Conservation (phyloP, 805 yeast species). For the Barnettozyma sucrosica region DNA sequence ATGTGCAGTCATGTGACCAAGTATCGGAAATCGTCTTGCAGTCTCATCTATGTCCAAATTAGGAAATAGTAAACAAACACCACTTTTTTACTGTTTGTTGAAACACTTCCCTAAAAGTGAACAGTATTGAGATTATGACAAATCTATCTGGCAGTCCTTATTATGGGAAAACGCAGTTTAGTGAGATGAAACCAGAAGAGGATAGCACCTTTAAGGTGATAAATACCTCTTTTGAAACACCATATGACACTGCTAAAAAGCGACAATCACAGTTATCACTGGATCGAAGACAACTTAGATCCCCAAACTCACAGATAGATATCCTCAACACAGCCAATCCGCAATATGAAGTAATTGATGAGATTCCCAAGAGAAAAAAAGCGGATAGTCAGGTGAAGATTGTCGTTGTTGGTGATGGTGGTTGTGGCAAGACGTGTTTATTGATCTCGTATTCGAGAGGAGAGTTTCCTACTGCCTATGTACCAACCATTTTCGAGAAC, state of each 20-base stretch:
- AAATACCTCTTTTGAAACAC: slow-evolving; percentile 23
- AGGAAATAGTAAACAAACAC: neutral
- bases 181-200: slow-evolving; percentile 5
- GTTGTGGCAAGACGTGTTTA: slow-evolving; percentile 85
- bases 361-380: slow-evolving; percentile 21
- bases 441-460: slow-evolving; percentile 61
- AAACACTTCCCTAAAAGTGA: neutral
- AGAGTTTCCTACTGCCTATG: slow-evolving; percentile 63
- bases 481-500: slow-evolving; percentile 81
- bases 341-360: slow-evolving; percentile 6
- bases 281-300: slow-evolving; percentile 2
- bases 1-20: neutral
- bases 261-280: slow-evolving; percentile 13
- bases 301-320: slow-evolving; percentile 3
- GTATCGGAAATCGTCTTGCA: neutral
- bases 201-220: slow-evolving; percentile 18
- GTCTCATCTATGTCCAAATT: neutral
- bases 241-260: slow-evolving; percentile 25
- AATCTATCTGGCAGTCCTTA: slow-evolving; percentile 10
- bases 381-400: slow-evolving; percentile 44
- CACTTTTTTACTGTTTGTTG: neutral
- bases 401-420: slow-evolving; percentile 87
- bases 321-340: neutral
- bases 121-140: neutral
- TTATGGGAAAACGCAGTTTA: slow-evolving; percentile 5